Evolutionary conservation across 78 protist species (phyloP).

Genomic region (Dictyostelium purpureum): DNA sequence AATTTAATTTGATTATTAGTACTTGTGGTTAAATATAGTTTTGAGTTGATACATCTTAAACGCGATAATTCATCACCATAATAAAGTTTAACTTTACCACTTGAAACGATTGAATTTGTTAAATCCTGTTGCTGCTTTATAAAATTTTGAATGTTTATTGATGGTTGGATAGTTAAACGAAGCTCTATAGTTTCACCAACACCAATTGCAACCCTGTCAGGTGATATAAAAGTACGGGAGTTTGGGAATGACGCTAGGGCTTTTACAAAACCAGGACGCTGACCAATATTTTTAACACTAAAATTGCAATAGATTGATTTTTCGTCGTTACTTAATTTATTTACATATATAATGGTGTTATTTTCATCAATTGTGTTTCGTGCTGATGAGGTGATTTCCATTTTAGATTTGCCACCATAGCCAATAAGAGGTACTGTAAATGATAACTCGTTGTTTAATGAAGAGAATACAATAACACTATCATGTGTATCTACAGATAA

Average conservation of each 20-base stretch:
- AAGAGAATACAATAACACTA: background rate
- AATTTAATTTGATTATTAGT: background rate
- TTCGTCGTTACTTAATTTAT: background rate
- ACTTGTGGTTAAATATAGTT: background rate
- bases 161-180: background rate
- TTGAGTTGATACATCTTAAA: background rate
- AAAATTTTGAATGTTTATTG: background rate
- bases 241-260: constrained; percentile 1
- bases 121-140: background rate
- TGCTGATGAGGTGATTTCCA: constrained; percentile 22
- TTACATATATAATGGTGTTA: constrained; percentile 19
- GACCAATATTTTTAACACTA: constrained; percentile 39
- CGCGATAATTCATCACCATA: constrained; percentile 76
- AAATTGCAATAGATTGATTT: background rate
- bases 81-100: constrained; percentile 19
- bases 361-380: background rate
- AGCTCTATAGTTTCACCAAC: constrained; percentile 36
- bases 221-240: background rate
- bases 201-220: constrained; percentile 33
- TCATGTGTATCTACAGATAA: constrained; percentile 18
- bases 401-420: constrained; percentile 35
- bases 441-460: background rate
- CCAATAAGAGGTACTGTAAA: constrained; percentile 34
- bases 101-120: background rate
- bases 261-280: constrained; percentile 49